These are phyloP conservation scores for Coemansia sp. DNA, from an alignment of 192 early-diverging fungal species.

Conservation along the genomic window DNA sequence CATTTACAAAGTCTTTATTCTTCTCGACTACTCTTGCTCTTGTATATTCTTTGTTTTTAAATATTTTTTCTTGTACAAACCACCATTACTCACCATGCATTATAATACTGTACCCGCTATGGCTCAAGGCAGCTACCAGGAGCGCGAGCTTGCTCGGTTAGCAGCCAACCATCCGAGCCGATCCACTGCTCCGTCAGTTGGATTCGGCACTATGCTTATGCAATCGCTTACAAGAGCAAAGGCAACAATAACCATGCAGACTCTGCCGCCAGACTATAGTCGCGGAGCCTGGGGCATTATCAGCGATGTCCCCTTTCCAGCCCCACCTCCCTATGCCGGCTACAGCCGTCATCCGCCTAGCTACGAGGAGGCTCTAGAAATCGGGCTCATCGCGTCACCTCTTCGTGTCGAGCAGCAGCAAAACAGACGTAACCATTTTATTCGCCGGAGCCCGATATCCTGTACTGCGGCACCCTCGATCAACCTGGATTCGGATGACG, in stretches of 20 bases:
- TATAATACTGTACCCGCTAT: too few species aligned
- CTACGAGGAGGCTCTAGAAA: conserved; percentile 45
- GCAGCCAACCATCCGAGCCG: too few species aligned
- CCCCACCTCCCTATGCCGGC: conserved; percentile 44
- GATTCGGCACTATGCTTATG: conserved; percentile 20
- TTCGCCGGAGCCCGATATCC: too few species aligned
- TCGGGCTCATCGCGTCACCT: conserved; percentile 48
- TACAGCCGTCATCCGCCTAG: conserved; percentile 39
- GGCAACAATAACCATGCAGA: conserved; percentile 10
- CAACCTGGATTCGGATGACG: background rate
- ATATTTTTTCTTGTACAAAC: background rate
- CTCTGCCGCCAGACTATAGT: conserved; percentile 26
- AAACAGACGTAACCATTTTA: conserved; percentile 1
- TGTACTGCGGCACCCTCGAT: background rate
- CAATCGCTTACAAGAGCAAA: conserved; percentile 29
- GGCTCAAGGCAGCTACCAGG: too few species aligned
- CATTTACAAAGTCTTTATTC: too few species aligned
- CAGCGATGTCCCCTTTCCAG: conserved; percentile 47
- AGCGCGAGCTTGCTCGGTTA: too few species aligned
- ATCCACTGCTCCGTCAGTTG: conserved; percentile 25
- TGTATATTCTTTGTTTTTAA: background rate
- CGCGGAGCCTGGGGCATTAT: conserved; percentile 49
- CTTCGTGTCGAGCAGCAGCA: conserved; percentile 37
- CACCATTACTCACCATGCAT: too few species aligned
- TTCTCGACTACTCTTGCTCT: background rate